Evolutionary conservation across 805 yeast species (phyloP), one percentile per base, ranked within the genome.

Genomic region (Metschnikowia continentalis): DNA sequence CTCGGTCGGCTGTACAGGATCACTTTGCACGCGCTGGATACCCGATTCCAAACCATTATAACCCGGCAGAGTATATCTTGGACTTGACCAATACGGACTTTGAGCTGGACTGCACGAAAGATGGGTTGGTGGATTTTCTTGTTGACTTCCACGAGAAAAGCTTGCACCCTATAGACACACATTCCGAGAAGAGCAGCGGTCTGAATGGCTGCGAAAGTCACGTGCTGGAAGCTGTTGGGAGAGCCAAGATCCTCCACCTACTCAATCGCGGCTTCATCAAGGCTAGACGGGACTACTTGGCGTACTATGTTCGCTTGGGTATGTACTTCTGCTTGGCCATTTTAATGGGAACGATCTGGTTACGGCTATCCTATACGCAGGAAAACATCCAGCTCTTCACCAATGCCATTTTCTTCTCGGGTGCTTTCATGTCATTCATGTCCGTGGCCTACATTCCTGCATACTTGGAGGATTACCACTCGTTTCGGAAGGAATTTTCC

Each of bases 401-500:
- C 45, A 66, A 63, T 48, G 71, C 71, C 14, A 59, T 67, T 2
- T 72, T 72, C 61, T 72, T 71, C 56, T 67, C 71, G 15, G 75
- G 74, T n/a, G 76, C 76, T 8, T 72, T 72, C 57, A 71, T 71
- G 75, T 70, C 74, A n/a, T 71, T 71, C 52, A 71, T 71, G 76
- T 62, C 74, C 1, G 76, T 71, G 33, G 76, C 75, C 3, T 70
- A 70, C 51, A 68, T 72, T 47, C 76, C 75, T 13, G 63, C 76
- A 8, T 70, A 62, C 50, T 53, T 71, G 17, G 75, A 70, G 54
- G 75, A 70, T 49, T 64, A 56, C 49, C 50, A 54, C 6, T 48
- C 66, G 14, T 71, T 55, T 54, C 58, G 54, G 38, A 65, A 68
- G 51, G 75, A 71, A 38, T 52, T 62, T n/a, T 48, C 57, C 47